Conservation (phyloP, 441 rosid genomes). For the Gossypium schwendimanii region DNA sequence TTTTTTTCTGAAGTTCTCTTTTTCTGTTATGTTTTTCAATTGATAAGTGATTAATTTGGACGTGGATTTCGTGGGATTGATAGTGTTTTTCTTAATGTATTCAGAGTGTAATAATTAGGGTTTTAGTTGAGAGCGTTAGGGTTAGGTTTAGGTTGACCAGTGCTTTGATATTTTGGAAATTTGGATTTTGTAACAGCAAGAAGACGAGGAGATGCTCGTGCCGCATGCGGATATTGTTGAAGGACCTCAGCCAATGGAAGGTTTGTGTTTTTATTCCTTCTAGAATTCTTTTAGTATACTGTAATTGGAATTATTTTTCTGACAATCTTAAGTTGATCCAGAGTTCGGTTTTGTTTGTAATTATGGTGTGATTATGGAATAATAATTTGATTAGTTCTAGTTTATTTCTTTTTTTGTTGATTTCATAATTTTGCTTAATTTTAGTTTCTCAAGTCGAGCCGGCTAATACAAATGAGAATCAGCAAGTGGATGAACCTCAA, state of each 20-base stretch:
- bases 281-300: neutral
- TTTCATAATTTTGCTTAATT: constrained; percentile 13
- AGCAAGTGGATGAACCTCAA: constrained; percentile 75
- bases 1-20: constrained; percentile 13
- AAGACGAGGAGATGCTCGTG: constrained; percentile 95
- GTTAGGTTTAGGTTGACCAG: constrained; percentile 16
- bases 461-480: constrained; percentile 57
- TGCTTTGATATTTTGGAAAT: constrained; percentile 26
- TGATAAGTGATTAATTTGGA: constrained; percentile 12
- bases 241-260: constrained; percentile 96
- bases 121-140: constrained; percentile 28
- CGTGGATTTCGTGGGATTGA: constrained; percentile 15
- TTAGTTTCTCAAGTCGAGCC: constrained; percentile 62
- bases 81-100: neutral
- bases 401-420: constrained; percentile 15
- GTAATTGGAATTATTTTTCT: neutral
- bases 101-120: constrained; percentile 33
- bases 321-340: constrained; percentile 19
- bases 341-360: neutral
- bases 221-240: constrained; percentile 86
- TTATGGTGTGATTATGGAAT: constrained; percentile 1
- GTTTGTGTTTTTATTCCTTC: constrained; percentile 22
- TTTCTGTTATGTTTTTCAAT: constrained; percentile 9
- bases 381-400: constrained; percentile 15
- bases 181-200: constrained; percentile 50